A percentile compares a stretch with the other conserved stretches of the same genome.
Evolutionary conservation across 192 early-diverging fungal species (phyloP).

Genomic region (Glomus cerebriforme): DNA sequence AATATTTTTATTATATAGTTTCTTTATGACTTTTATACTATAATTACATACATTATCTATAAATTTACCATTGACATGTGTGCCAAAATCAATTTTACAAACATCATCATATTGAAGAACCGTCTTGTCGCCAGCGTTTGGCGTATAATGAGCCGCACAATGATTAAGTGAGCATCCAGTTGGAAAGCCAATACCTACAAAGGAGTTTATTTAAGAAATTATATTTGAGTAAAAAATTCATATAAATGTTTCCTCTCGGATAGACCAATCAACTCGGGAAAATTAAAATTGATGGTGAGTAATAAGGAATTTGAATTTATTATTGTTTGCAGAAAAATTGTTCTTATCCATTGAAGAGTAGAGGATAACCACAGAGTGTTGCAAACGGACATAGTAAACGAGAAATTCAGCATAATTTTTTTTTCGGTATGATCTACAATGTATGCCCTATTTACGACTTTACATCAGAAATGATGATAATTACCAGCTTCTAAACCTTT

Average conservation of each 20-base stretch:
- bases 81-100: constrained; percentile 96
- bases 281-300: constrained; percentile 18
- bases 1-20: not conserved
- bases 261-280: constrained; percentile 22
- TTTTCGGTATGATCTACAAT: too few species aligned
- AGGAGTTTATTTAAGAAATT: not conserved
- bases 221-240: not conserved
- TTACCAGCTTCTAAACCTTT: constrained; percentile 73
- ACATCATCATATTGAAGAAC: constrained; percentile 89
- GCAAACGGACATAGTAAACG: constrained; percentile 6
- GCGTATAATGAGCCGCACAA: constrained; percentile 96
- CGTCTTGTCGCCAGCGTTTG: constrained; percentile 94
- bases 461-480: not conserved
- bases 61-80: constrained; percentile 80
- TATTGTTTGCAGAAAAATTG: constrained; percentile 36
- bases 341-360: constrained; percentile 17
- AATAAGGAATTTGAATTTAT: not conserved
- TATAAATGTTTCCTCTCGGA: constrained; percentile 25
- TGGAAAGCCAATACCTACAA: constrained; percentile 86
- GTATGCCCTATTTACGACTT: not conserved
- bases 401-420: too few species aligned
- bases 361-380: constrained; percentile 32
- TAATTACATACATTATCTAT: not conserved
- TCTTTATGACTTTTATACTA: not conserved
- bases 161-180: constrained; percentile 93